Percentiles rank a stretch among this genome's conserved stretches.
Evolutionary conservation across 2,329 filamentous ascomycete species (phyloP).

Genomic region (Sporothrix humicola): DNA sequence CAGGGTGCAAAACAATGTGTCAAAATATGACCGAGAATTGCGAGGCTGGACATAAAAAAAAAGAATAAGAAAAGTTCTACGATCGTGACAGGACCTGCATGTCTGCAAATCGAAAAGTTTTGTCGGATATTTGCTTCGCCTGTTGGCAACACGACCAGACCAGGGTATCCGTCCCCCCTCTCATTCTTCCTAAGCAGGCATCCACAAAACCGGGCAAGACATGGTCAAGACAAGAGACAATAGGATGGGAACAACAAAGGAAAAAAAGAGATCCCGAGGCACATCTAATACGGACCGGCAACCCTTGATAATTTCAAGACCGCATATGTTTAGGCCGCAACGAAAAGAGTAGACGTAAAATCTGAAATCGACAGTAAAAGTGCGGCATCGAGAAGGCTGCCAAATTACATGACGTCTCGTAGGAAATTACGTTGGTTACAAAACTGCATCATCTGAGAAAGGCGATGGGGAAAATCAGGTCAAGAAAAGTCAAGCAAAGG

Average conservation of each 20-base stretch:
- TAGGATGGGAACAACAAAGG: neutral
- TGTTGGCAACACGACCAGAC: neutral
- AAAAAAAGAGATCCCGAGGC: neutral
- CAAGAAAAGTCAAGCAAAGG: no score
- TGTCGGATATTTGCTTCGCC: slow-evolving; percentile 2
- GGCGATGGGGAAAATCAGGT: neutral
- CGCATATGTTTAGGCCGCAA: neutral
- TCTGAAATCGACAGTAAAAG: neutral
- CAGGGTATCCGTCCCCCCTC: neutral
- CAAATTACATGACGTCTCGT: neutral
- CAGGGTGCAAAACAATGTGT: neutral
- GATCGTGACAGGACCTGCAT: neutral
- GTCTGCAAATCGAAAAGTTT: neutral
- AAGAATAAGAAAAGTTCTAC: neutral
- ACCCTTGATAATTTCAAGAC: neutral
- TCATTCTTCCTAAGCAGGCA: neutral
- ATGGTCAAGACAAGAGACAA: neutral
- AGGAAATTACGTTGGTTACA: slow-evolving; percentile 11
- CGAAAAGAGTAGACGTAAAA: neutral
- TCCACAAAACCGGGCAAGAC: neutral
- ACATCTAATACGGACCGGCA: neutral
- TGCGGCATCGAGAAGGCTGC: neutral
- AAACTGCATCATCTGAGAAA: neutral
- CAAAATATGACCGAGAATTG: no score
- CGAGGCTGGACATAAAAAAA: neutral